Conservation (phyloP, 2,329 filamentous ascomycete species). For the Epicoccum nigrum region DNA sequence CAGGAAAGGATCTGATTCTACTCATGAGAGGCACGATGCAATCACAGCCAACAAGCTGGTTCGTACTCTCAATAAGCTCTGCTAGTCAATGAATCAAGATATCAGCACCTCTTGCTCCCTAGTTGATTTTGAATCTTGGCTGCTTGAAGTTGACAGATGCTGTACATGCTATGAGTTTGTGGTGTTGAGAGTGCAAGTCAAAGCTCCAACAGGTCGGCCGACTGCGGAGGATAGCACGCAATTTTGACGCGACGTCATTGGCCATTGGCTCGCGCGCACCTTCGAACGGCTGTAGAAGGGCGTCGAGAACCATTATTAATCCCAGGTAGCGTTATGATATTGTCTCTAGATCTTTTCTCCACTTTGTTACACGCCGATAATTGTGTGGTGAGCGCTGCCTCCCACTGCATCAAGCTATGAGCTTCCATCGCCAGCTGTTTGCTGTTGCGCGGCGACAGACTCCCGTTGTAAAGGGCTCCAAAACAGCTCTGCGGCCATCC, state of each 20-base stretch:
- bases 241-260: conserved; percentile 17
- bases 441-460: conserved; percentile 29
- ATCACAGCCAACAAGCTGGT: no score
- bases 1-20: no score
- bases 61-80: no score
- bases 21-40: no score
- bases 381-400: conserved; percentile 7
- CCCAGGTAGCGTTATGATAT: conserved; percentile 6
- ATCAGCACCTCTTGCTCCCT: no score
- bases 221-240: conserved; percentile 17
- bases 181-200: not conserved
- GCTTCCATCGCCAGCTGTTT: conserved; percentile 36
- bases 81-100: no score
- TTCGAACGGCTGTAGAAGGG: conserved; percentile 9
- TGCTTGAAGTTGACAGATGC: no score
- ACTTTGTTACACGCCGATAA: not conserved
- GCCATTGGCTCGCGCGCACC: not conserved
- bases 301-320: conserved; percentile 13
- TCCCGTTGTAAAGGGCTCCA: conserved; percentile 10
- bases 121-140: no score
- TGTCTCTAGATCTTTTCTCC: conserved; percentile 4
- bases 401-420: conserved; percentile 31
- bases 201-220: conserved; percentile 12
- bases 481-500: conserved; percentile 14
- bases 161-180: no score